Percentiles rank a stretch among this genome's conserved stretches.
Conservation (phyloP, 306 rosid genomes). For the Malus fusca region DNA sequence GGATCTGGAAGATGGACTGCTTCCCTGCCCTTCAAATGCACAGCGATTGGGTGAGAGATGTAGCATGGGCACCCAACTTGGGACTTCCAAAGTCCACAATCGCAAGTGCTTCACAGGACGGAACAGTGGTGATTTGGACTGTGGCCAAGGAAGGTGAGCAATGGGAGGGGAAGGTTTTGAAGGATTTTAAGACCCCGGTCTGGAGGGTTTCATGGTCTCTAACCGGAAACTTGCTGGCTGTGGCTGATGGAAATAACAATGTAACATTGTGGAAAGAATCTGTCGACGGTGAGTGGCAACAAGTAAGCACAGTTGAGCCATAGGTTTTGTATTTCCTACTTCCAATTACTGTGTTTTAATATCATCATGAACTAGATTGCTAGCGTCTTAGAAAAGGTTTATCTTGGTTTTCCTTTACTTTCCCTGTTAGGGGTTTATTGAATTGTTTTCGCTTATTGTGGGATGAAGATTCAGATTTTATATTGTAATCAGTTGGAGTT, state of each 20-base stretch:
- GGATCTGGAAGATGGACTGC: conserved; percentile 86
- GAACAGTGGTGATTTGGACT: conserved; percentile 76
- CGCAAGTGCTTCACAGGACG: conserved; percentile 85
- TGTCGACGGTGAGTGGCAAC: conserved; percentile 92
- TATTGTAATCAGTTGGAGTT: background rate
- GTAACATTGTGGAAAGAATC: conserved; percentile 92
- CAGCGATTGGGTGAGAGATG: conserved; percentile 79
- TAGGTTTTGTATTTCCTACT: conserved; percentile 27
- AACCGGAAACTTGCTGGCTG: conserved; percentile 86
- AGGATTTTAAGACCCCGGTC: conserved; percentile 77
- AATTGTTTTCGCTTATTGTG: background rate
- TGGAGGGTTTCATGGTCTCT: conserved; percentile 97
- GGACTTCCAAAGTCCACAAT: conserved; percentile 89
- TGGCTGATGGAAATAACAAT: conserved; percentile 71
- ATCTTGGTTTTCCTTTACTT: conserved; percentile 1
- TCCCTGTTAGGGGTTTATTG: background rate
- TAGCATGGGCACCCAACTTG: conserved; percentile 96
- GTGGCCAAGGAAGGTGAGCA: conserved; percentile 77
- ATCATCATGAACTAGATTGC: conserved; percentile 11
- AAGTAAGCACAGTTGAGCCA: conserved; percentile 70
- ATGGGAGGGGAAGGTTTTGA: conserved; percentile 75
- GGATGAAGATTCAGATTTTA: background rate
- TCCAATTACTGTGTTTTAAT: background rate
- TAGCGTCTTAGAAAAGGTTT: background rate
- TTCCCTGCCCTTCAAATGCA: conserved; percentile 85